A percentile compares a stretch with the other conserved stretches of the same genome.
Conservation (phyloP, 371 early-diverging fungal genomes). For the Apophysomyces trapeziformis region DNA sequence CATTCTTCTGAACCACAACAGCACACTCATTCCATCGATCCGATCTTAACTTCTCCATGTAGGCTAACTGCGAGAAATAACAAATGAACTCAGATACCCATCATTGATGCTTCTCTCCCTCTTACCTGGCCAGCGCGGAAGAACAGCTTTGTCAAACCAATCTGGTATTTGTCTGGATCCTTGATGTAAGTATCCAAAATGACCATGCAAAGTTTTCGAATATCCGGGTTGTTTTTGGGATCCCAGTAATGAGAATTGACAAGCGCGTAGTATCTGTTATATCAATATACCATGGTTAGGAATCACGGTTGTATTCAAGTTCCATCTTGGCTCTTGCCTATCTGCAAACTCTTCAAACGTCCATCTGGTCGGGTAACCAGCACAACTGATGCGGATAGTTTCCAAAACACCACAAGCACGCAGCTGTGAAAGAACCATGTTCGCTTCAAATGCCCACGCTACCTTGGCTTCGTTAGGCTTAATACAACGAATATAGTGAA, state of each 20-base stretch:
- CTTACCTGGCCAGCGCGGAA: conserved; percentile 91
- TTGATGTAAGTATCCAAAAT: conserved; percentile 74
- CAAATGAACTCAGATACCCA: neutral
- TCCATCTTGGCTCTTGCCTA: conserved; percentile 11
- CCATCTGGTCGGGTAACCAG: conserved; percentile 97
- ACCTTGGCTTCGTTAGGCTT: conserved; percentile 95
- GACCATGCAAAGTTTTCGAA: conserved; percentile 53
- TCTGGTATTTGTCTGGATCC: conserved; percentile 88
- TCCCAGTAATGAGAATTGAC: conserved; percentile 74
- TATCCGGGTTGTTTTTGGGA: conserved; percentile 46
- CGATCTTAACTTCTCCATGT: conserved; percentile 87
- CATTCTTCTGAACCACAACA: conserved; percentile 87
- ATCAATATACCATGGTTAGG: conserved; percentile 23
- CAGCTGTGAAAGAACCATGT: conserved; percentile 93
- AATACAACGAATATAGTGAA: conserved; percentile 98
- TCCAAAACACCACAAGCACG: conserved; percentile 99
- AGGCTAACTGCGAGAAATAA: conserved; percentile 68
- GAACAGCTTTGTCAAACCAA: conserved; percentile 98
- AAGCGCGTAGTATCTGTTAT: conserved; percentile 81
- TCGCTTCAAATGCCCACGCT: conserved; percentile 90
- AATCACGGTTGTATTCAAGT: conserved; percentile 67
- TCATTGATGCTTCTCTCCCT: neutral
- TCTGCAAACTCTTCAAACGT: conserved; percentile 93
- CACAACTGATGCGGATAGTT: conserved; percentile 98
- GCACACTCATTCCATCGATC: conserved; percentile 81